Conservation (phyloP, 345 rosid species). For the Populus nigra region DNA sequence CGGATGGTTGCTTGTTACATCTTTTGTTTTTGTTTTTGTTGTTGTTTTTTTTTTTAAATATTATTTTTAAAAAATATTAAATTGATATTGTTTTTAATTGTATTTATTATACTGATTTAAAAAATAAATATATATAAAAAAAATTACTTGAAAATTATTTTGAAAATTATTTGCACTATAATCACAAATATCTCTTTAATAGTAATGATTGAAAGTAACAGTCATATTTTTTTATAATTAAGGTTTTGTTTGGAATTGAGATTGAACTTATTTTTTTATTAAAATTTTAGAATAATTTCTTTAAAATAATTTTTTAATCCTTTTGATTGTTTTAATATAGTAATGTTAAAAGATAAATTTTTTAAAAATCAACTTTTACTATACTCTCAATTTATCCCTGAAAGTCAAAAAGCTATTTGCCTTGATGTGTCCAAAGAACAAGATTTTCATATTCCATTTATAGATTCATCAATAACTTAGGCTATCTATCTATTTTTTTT, state of each 20-base stretch:
- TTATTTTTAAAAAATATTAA: background rate
- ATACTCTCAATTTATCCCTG: too few species aligned
- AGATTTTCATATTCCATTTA: background rate
- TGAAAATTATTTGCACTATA: too few species aligned
- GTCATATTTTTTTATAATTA: too few species aligned
- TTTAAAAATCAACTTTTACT: too few species aligned
- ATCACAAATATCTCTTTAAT: too few species aligned
- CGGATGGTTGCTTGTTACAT: too few species aligned
- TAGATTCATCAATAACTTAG: too few species aligned
- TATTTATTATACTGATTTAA: background rate
- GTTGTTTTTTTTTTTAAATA: too few species aligned
- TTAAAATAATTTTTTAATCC: background rate
- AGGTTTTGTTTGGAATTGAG: accelerated
- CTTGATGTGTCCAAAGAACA: background rate
- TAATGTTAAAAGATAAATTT: background rate
- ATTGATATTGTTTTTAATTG: background rate
- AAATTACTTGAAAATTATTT: background rate
- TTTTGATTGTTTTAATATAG: background rate
- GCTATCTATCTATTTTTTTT: too few species aligned
- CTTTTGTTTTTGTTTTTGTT: too few species aligned
- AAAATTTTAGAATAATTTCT: too few species aligned
- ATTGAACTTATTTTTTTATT: too few species aligned
- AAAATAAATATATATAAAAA: background rate
- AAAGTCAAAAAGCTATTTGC: background rate
- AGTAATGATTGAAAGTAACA: accelerated